Evolutionary conservation across 495 filamentous ascomycete species (phyloP), one percentile per base, ranked within the genome.

Genomic region (Penicillium mononematosum): DNA sequence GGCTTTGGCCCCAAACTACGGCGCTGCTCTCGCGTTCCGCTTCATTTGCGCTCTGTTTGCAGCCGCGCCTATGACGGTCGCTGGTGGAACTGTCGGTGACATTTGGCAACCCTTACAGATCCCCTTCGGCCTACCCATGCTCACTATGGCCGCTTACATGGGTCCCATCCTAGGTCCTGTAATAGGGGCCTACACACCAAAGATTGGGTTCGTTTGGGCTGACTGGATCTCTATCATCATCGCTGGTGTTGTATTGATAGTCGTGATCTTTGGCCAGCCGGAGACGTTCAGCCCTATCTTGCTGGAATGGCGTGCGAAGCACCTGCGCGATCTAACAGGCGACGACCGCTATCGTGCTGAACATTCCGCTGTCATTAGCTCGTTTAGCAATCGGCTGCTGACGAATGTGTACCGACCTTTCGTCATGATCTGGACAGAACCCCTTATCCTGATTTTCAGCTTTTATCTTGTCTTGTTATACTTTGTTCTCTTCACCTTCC

Each of bases 41-140:
- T 81, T 82, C 55, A 45, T 81, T 14, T 70, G 73, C 6, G 77
- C 74, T 3, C 62, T 75, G 22, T 82, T 82, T 45, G 79, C 66
- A 10, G 63, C 65, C 3, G 76, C 79, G 0, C 78, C 78, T 0
- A 52, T 81, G 38, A 78, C 71, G 0, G 68, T 64, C n/a, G 70
- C 70, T 31, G 79, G 78, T 2, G 79, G 79, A 7, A 71, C 65
- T 3, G 69, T 81, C 16, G 64, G 67, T 1, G 79, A 81, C 51
- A 59, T 82, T 0, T 82, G 71, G 67, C 57, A 57, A 39, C 69
- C 73, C 0, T 31, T 78, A 50, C 72, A 80, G 36, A 62, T 67
- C 7, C 67, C 75, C 17, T 79, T 69, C 44, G 68, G 68, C 5
- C 75, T 80, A 27, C 77, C 78, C 2, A 58, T 80, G 1, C 73